Percentiles rank a stretch among this genome's conserved stretches.
These are phyloP conservation scores for Tilletia caries DNA, from an alignment of 1,284 basidiomycete species.

Conservation along the genomic window DNA sequence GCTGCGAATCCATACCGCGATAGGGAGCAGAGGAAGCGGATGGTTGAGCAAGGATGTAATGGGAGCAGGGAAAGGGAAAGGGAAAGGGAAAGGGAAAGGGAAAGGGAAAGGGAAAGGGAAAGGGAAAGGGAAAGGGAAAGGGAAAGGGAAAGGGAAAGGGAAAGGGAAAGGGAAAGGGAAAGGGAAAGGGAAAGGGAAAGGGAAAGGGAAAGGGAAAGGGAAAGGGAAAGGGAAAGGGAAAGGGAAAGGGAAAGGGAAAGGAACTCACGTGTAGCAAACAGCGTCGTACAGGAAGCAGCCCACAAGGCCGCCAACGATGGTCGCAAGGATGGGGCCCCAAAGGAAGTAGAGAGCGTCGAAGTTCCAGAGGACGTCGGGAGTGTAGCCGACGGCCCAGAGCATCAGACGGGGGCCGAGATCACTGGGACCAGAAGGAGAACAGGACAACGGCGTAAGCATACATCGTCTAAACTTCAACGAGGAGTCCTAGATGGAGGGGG, in stretches of 20 bases:
- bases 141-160: too few species aligned
- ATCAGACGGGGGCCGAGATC: neutral
- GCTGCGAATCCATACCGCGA: too few species aligned
- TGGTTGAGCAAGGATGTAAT: too few species aligned
- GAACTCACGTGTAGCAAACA: slow-evolving; percentile 17
- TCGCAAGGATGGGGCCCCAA: neutral
- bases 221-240: neutral
- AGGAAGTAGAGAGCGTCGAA: slow-evolving; percentile 10
- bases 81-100: too few species aligned
- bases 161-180: too few species aligned
- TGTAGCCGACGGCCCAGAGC: slow-evolving; percentile 14
- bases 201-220: neutral
- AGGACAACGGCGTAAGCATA: too few species aligned
- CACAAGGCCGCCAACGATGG: slow-evolving; percentile 17
- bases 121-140: too few species aligned
- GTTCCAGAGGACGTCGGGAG: slow-evolving; percentile 2
- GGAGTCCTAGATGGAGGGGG: neutral
- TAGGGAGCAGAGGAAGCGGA: too few species aligned
- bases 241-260: neutral
- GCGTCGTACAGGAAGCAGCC: slow-evolving; percentile 21
- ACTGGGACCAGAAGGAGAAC: neutral
- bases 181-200: too few species aligned
- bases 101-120: too few species aligned
- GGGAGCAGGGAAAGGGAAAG: too few species aligned
- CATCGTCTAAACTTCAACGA: too few species aligned